Base-by-base conservation (phyloP, 2,329 filamentous ascomycete species). In the Botryosphaeria dothidea region DNA sequence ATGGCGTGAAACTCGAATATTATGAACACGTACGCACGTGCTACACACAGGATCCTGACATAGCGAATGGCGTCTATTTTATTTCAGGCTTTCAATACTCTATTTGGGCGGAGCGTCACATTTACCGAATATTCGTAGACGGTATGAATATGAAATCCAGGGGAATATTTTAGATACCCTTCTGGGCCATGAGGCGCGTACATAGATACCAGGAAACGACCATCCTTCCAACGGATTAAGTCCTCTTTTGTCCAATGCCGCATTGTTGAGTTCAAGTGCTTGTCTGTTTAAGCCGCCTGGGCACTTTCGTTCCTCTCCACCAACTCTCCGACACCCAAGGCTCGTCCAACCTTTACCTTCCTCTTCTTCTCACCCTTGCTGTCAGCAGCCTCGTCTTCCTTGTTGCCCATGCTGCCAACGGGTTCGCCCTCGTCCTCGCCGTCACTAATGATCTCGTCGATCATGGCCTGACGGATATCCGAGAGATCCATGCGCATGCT, bases 401-500 rank as follows among this genome's bases (percentile, higher is more conserved):
- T 72, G 68, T 72, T 68, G 19, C 75, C 77, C 57, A 74, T 75
- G 46, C 68, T 72, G 21, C 75, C 76, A 9, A 77, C 76, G 38
- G 67, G 70, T 19, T 74, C 72, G 2, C 75, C 75, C 62, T 76
- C 74, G 67, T 77, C 77, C 8, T 80, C 81, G 70, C 83, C 80
- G 38, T 72, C 73, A 9, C 66, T 72, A 46, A 72, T 74, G 38
- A 73, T 75, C 34, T 74, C 73, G 68, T 82, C 75, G 51, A 75
- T 68, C 15, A 91, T 83, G 69, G 84, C 82, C 66, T 85, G 81
- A 62, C 83, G 80, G 49, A 90, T 75, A 58, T 82, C 80, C 2
- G 80, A 79, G 48, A 99, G 85, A 73, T 98, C 90, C 77, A 97
- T 91, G 68, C 89, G 89, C 95, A 99, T 99, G 75, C 88, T 91